These are phyloP conservation scores for Botrytis hyacinthi DNA, from an alignment of 2,329 filamentous ascomycete genomes.

Conservation along the genomic window DNA sequence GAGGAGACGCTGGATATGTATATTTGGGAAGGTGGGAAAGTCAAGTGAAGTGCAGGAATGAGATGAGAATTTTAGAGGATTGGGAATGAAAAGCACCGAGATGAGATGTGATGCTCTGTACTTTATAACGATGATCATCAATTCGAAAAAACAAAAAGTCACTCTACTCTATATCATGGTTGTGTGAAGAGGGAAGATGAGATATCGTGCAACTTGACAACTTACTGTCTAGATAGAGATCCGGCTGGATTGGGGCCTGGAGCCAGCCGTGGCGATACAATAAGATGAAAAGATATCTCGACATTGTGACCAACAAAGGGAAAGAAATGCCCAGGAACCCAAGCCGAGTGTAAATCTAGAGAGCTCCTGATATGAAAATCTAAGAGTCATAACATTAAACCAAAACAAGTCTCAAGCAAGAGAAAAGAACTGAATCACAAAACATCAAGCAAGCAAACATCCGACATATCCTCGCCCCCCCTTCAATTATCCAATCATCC, in stretches of 20 bases:
- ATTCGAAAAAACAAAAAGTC: conserved; percentile 15
- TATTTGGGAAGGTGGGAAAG: conserved; percentile 10
- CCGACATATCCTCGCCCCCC: not conserved
- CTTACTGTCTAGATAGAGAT: not conserved
- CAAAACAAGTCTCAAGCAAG: not conserved
- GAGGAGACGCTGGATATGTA: conserved; percentile 12
- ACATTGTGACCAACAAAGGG: not conserved
- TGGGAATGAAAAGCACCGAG: conserved; percentile 9
- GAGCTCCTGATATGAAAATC: not conserved
- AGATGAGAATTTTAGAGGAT: not conserved
- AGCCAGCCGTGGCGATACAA: not conserved
- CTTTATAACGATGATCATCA: conserved; percentile 17
- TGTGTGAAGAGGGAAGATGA: not conserved
- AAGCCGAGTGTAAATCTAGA: not conserved
- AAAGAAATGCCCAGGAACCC: not conserved
- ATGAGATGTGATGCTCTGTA: conserved; percentile 17
- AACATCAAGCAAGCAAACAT: not conserved
- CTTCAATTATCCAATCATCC: not conserved
- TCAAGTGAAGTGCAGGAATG: not conserved
- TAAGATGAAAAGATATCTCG: not conserved
- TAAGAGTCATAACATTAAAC: not conserved
- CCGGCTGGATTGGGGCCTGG: not conserved
- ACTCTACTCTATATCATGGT: not conserved
- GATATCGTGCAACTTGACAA: not conserved
- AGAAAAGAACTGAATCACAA: not conserved